Evolutionary conservation across 116 monocot genomes (phyloP), one percentile per base, ranked within the genome.

Genomic region (Papilionanthe hybrid): DNA sequence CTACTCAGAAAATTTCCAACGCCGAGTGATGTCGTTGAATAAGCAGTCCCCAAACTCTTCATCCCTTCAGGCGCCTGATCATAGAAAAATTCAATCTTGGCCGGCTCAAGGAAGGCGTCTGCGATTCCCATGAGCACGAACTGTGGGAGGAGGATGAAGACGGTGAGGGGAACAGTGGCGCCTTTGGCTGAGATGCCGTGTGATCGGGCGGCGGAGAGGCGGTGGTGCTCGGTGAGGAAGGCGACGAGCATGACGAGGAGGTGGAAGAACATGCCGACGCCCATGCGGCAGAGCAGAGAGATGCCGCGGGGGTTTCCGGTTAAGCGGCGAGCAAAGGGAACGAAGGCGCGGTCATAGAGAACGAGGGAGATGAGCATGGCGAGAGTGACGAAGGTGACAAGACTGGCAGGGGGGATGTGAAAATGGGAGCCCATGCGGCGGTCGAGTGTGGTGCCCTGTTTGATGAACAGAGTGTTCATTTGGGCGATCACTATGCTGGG

Each of bases 81-180:
- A 53, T 88, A 85, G 50, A 88, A 84, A 75, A 88, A 88, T 82
- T 88, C 88, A 12, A 88, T 83, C 83, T 83, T 78, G 55, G 78
- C 55, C 20, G 78, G 78, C 78, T 78, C 83, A 0, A 77, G 68
- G 50, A 83, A 83, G 1, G 83, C 83, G 72, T 83, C 83, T 1
- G 83, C 83, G 9, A 83, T 15, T 17, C 83, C 83, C 83, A 83
- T 83, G 0, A 83, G 78, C 72, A 78, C 53, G 72, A 78, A 83
- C 45, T 83, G 83, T 0, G 83, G 83, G n/a, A 83, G 55, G 45
- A 83, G 37, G 27, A 83, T 78, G 68, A 83, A 83, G 43, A 83
- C 72, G 57, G 82, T 77, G 25, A 72, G 18, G 1, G 77, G 77
- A 19, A 82, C 23, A 1, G 65, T 76, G n/a, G 48, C 66, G 37